Evolutionary conservation across 768 basidiomycete species (phyloP), one percentile per base, ranked within the genome.

Genomic region (Hebeloma cylindrosporum): DNA sequence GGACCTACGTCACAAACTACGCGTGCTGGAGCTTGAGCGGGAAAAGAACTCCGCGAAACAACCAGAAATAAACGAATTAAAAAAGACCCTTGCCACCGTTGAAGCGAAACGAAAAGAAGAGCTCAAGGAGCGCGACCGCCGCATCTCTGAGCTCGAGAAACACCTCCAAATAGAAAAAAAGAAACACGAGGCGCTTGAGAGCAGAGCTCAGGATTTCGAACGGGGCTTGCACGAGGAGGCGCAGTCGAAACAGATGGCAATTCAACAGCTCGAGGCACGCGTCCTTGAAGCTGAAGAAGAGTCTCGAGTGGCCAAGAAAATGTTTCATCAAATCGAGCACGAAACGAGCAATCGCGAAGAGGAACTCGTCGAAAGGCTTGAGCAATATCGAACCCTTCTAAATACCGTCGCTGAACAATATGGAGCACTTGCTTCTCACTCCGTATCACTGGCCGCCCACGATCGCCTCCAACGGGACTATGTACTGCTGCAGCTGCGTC

Each of bases 21-120:
- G 80, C 13, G 58, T 66, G 37, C 68, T 71, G 4, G 85, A 88
- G 48, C 74, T 80, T 45, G 83, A 83, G 46, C 73, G 74, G 23
- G 56, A 66, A 8, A 79, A 80, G 48, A 57, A 79, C 4, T 60
- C 71, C 3, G 60, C 69, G 2, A 82, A 82, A 48, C 78, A 78
- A 28, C 70, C 64, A 7, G 83, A 83, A 40, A 60, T 67, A 0
- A 63, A 58, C 1, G 82, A 85, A 4, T 50, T 71, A 9, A 80
- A 73, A 56, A 78, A 74, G 52, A 65, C 73, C 0, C 54, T 82
- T 4, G 74, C 76, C 27, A 53, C 67, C 0, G 47, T 75, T 3
- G 80, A 88, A 53, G 56, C 67, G 4, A 77, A 67, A 56, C 66
- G 77, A 33, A 72, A 63, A 28, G 80, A 80, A n/a, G 83, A 87